Base-by-base conservation (phyloP, 208 protist genomes). In the Crithidia brevicula region DNA sequence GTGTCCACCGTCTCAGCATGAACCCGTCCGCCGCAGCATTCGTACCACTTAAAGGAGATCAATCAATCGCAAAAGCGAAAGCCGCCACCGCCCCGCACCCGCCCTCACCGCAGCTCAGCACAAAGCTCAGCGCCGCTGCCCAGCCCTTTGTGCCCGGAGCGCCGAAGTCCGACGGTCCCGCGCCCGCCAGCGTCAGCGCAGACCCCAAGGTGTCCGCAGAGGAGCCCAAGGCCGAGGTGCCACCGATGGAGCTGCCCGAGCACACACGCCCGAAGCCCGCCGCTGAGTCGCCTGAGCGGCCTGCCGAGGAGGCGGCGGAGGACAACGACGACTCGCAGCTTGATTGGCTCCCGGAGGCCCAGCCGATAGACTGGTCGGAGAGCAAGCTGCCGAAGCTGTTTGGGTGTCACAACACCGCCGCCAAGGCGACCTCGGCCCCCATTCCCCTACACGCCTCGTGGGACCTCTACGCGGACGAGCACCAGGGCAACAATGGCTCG, bases 381-480 rank as follows among this genome's bases (percentile, higher is more conserved):
- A 91, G 85, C 54, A 67, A 64, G 47, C 74, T 91, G 64, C 85
- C 85, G 11, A 60, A 65, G 54, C 49, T 88, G 23, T 91, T 88
- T 58, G 75, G 70, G 43, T 91, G 85, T 73, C 72, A 77, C 69
- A 86, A 88, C 77, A 91, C 85, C 3, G 64, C 67, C 18, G 79
- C 80, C 45, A 80, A 76, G 57, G 66, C 85, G 27, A 78, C 86
- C 33, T 74, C 75, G 9, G 79, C 67, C 16, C 69, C 81, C 23
- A 75, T 93, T 38, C 60, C 63, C 46, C 81, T 96, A 28, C 85
- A 91, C 74, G 74, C 79, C 36, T 72, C 77, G 18, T 96, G 90
- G 88, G 82, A 83, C 40, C 83, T 96, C 43, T 89, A 92, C 73
- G 90, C 86, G 18, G 87, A 96, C 43, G 87, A 92, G 38, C 82